Evolutionary conservation across 2,329 filamentous ascomycete genomes (phyloP).

Genomic region (Ophiostoma triangulosporum): DNA sequence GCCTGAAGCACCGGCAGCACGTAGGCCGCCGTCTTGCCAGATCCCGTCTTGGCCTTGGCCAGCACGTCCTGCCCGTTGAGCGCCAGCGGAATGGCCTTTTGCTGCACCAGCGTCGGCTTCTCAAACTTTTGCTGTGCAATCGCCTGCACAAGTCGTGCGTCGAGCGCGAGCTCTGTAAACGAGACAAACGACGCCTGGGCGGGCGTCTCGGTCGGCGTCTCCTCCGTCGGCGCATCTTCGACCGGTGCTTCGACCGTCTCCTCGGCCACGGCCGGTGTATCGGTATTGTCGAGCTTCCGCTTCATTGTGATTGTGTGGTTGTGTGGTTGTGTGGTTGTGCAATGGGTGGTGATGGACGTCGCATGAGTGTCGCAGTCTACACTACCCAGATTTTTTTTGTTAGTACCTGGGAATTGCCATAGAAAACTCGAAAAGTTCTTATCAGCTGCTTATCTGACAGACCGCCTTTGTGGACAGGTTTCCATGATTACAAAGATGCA

Average conservation of each 20-base stretch:
- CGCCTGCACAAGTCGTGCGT: constrained; percentile 73
- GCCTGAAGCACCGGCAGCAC: constrained; percentile 76
- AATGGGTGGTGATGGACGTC: too few species aligned
- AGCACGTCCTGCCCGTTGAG: constrained; percentile 81
- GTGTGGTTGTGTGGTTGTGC: background rate
- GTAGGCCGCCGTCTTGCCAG: constrained; percentile 95
- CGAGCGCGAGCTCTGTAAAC: constrained; percentile 69
- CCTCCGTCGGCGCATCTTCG: background rate
- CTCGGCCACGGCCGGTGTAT: constrained; percentile 16
- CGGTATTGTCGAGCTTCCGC: constrained; percentile 41
- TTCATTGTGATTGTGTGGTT: constrained; percentile 31
- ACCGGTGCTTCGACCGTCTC: background rate
- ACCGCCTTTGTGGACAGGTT: constrained; percentile 3
- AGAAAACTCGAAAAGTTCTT: constrained; percentile 6
- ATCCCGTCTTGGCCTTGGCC: constrained; percentile 86
- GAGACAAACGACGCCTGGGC: constrained; percentile 17
- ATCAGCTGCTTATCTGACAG: constrained; percentile 6
- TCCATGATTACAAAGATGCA: background rate
- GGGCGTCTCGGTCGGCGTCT: constrained; percentile 13
- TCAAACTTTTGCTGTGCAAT: constrained; percentile 73
- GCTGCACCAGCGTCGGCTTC: constrained; percentile 78
- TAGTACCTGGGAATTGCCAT: background rate
- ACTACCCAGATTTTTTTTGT: constrained; percentile 8
- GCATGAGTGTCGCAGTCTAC: too few species aligned
- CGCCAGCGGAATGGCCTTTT: constrained; percentile 74